Conservation (phyloP, 306 rosid species). For the Pachyrhizus erosus region DNA sequence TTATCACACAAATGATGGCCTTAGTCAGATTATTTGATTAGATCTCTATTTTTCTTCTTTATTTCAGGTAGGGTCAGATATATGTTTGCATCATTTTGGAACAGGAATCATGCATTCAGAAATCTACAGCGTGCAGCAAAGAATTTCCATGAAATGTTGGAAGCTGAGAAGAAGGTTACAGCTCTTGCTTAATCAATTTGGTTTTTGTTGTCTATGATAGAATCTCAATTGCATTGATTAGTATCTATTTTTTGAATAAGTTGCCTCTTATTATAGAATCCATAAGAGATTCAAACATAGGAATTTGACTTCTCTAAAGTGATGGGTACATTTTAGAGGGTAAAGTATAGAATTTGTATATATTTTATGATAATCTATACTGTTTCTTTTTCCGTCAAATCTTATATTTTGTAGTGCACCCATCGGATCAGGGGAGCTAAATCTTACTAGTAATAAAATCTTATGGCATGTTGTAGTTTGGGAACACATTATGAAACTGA, state of each 20-base stretch:
- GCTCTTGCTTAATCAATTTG: constrained; percentile 38
- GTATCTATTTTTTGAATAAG: not conserved
- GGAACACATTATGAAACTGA: constrained; percentile 28
- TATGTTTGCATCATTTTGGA: constrained; percentile 99
- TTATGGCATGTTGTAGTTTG: constrained; percentile 13
- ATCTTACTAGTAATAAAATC: not conserved
- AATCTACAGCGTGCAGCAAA: constrained; percentile 78
- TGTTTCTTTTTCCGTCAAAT: not conserved
- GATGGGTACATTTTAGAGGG: not conserved
- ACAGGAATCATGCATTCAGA: constrained; percentile 91
- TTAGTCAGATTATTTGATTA: constrained; percentile 36
- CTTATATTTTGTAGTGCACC: not conserved
- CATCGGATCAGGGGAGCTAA: not conserved
- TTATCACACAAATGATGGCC: constrained; percentile 1
- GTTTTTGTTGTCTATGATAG: not conserved
- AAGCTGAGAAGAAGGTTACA: constrained; percentile 91
- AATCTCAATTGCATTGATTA: constrained; percentile 1
- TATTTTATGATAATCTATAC: not conserved
- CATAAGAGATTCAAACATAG: constrained; percentile 6
- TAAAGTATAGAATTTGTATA: not conserved
- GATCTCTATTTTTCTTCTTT: constrained; percentile 44
- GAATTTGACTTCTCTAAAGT: not conserved
- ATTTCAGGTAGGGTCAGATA: constrained; percentile 97
- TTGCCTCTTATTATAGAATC: constrained; percentile 36
- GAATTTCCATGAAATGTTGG: constrained; percentile 75